Evolutionary conservation across 23 red algal species (phyloP).

Genomic region (Gracilaria domingensis): DNA sequence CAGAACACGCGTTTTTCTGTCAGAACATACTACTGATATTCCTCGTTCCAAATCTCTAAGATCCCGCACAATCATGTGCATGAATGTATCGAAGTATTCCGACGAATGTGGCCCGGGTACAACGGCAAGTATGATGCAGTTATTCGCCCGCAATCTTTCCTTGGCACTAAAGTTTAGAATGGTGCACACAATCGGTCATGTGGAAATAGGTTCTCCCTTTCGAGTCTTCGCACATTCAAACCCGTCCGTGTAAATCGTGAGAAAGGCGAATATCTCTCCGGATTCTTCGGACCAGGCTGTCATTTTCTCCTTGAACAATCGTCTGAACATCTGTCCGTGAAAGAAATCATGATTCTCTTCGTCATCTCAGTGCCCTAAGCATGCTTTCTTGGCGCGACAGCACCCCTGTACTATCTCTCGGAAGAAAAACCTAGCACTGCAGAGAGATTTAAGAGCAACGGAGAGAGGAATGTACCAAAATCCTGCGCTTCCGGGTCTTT

Average conservation of each 20-base stretch:
- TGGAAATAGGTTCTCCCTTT: not conserved
- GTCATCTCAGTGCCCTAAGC: not conserved
- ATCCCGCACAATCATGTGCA: not conserved
- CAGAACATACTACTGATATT: not conserved
- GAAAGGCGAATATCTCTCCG: not conserved
- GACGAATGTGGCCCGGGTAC: not conserved
- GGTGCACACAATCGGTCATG: not conserved
- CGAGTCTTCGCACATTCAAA: not conserved
- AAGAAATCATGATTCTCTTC: not conserved
- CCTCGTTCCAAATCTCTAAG: not conserved
- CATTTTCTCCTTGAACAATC: not conserved
- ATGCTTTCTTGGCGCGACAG: not conserved
- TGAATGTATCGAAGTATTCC: constrained; percentile 14
- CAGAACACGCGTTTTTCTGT: not conserved
- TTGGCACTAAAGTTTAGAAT: not conserved
- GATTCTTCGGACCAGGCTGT: not conserved
- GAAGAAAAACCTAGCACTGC: not conserved
- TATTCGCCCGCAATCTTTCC: not conserved
- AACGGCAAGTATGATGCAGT: not conserved
- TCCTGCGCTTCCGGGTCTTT: not conserved
- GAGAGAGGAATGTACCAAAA: not conserved
- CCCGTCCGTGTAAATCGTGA: not conserved
- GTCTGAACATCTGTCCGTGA: not conserved
- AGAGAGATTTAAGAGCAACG: not conserved
- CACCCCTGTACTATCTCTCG: not conserved